A percentile compares a stretch with the other conserved stretches of the same genome.
Evolutionary conservation across 345 rosid species (phyloP).

Genomic region (Euclidium syriacum): DNA sequence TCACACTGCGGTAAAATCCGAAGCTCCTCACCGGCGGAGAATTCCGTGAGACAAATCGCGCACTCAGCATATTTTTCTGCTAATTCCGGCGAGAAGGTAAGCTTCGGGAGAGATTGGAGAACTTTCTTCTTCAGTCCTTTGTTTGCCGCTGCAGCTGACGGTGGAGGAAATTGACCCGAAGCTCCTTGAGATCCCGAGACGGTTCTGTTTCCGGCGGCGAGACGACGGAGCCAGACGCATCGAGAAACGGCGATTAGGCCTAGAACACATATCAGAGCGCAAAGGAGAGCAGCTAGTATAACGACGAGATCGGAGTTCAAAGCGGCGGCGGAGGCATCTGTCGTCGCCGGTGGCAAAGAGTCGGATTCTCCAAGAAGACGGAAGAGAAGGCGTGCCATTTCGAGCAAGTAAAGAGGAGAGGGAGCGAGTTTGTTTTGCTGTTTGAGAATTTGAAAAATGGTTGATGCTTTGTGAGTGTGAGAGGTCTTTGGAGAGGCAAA

Average conservation of each 20-base stretch:
- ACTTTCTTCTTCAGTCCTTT: slow-evolving; percentile 81
- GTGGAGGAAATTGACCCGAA: slow-evolving; percentile 15
- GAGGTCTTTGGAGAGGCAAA: slow-evolving; percentile 7
- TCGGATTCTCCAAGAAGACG: slow-evolving; percentile 25
- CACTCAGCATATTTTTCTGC: slow-evolving; percentile 58
- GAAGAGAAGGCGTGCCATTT: slow-evolving; percentile 66
- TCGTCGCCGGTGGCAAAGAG: slow-evolving; percentile 13
- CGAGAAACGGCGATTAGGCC: slow-evolving; percentile 84
- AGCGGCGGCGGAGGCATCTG: slow-evolving; percentile 33
- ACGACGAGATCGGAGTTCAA: slow-evolving; percentile 77
- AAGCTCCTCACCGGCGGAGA: slow-evolving; percentile 67
- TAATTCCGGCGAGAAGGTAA: slow-evolving; percentile 47
- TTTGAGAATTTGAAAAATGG: neutral
- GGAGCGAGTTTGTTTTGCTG: neutral
- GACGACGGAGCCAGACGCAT: slow-evolving; percentile 91
- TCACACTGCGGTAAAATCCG: slow-evolving; percentile 84
- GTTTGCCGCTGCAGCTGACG: slow-evolving; percentile 47
- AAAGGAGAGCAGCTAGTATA: slow-evolving; percentile 89
- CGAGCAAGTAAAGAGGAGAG: slow-evolving; percentile 4
- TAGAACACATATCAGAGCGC: slow-evolving; percentile 80
- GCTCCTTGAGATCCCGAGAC: neutral
- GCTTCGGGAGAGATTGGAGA: slow-evolving; percentile 74
- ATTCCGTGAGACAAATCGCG: slow-evolving; percentile 75
- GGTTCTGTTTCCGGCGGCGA: slow-evolving; percentile 37
- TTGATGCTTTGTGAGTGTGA: neutral